These are phyloP conservation scores for Thyridium curvatum DNA, from an alignment of 2,329 filamentous ascomycete species.

Conservation along the genomic window DNA sequence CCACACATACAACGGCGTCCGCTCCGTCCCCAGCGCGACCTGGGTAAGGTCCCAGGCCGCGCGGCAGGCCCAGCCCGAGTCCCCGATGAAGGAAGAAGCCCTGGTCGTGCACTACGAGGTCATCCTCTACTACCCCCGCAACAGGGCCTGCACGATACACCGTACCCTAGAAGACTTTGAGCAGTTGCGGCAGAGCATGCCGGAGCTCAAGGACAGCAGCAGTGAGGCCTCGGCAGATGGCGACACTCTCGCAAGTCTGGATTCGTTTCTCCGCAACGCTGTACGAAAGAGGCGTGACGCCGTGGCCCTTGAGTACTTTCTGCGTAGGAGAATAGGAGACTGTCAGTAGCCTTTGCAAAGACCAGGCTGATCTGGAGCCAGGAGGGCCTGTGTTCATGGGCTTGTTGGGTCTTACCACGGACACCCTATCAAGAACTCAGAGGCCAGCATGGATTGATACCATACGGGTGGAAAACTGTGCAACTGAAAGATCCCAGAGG, in stretches of 20 bases:
- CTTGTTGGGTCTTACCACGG: no score
- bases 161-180: slow-evolving; percentile 19
- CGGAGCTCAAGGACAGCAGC: neutral
- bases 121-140: slow-evolving; percentile 19
- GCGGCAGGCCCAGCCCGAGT: neutral
- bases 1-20: slow-evolving; percentile 19
- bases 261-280: slow-evolving; percentile 10
- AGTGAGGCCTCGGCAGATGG: slow-evolving; percentile 1
- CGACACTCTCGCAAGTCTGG: slow-evolving; percentile 10
- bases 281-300: slow-evolving; percentile 7
- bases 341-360: no score
- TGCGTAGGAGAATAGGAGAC: slow-evolving; percentile 1
- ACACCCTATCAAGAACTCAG: no score
- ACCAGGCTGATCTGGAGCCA: no score
- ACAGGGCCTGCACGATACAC: slow-evolving; percentile 23
- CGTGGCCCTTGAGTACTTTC: slow-evolving; percentile 1
- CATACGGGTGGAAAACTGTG: no score
- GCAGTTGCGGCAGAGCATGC: slow-evolving; percentile 9
- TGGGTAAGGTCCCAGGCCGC: slow-evolving; percentile 12
- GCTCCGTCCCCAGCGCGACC: slow-evolving; percentile 13
- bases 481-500: no score
- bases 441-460: no score
- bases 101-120: slow-evolving; percentile 12
- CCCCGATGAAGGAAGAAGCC: slow-evolving; percentile 3
- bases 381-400: no score